phyloP scores from a whole-genome alignment of 2,329 filamentous ascomycete species.

The Rhexocercosporidium sp. region DNA sequence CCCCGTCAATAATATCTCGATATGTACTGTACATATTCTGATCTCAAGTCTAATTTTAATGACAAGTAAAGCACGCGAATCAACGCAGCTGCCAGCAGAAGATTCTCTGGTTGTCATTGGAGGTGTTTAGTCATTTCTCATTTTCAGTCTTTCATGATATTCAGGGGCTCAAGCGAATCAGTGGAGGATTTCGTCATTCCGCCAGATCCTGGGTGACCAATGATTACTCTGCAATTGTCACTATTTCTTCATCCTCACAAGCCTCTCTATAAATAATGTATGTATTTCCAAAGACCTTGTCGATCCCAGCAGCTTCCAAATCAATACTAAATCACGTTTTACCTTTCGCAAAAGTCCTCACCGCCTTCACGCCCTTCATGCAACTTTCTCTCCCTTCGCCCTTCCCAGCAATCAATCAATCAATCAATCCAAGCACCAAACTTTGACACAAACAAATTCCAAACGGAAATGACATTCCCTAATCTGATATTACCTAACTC shows the following conservation, averaged over 20 bases:
- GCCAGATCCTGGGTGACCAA: not conserved
- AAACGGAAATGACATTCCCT: constrained; percentile 10
- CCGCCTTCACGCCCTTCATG: not conserved
- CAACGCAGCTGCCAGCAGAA: not conserved
- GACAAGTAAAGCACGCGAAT: not conserved
- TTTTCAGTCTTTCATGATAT: not conserved
- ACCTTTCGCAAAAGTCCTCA: not conserved
- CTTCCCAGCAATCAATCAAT: not conserved
- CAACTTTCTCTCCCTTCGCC: no score
- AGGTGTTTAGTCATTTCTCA: not conserved
- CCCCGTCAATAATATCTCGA: no score
- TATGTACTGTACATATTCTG: no score
- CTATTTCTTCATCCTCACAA: not conserved
- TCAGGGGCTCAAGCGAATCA: constrained; percentile 5
- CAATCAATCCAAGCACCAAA: not conserved
- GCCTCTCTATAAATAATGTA: no score
- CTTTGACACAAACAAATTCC: constrained; percentile 15
- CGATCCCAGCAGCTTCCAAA: no score
- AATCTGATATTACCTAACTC: constrained; percentile 19
- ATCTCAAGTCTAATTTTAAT: no score
- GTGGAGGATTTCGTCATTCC: not conserved
- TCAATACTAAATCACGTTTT: no score
- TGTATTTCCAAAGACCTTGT: no score
- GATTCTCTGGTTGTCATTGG: not conserved
- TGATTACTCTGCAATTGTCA: not conserved